Evolutionary conservation across 768 basidiomycete species (phyloP).

Genomic region (Russula brevipes): DNA sequence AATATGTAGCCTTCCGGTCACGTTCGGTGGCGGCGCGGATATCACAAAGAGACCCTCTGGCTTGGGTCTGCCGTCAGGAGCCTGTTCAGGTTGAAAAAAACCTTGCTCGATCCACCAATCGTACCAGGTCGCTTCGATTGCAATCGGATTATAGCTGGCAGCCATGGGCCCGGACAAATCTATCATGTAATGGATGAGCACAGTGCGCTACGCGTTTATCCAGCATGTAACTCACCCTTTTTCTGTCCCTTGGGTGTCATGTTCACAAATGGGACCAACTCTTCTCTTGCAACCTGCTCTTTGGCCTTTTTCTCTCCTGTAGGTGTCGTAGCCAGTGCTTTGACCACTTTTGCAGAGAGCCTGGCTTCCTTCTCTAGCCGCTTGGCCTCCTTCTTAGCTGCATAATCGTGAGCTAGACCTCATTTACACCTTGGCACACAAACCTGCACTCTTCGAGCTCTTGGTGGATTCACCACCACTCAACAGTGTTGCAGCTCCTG

Average conservation of each 20-base stretch:
- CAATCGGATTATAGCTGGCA: conserved; percentile 90
- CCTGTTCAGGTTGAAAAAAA: conserved; percentile 76
- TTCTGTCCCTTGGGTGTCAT: conserved; percentile 87
- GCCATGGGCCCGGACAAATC: conserved; percentile 87
- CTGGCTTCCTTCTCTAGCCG: conserved; percentile 74
- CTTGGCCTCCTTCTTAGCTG: conserved; percentile 86
- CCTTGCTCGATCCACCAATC: conserved; percentile 95
- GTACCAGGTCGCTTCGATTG: conserved; percentile 94
- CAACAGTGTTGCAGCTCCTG: conserved; percentile 14
- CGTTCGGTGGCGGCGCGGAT: conserved; percentile 91
- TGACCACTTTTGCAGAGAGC: conserved; percentile 58
- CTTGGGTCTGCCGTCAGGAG: conserved; percentile 51
- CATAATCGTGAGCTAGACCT: not conserved
- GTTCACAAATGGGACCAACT: conserved; percentile 77
- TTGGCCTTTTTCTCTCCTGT: conserved; percentile 66
- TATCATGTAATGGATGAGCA: conserved; percentile 31
- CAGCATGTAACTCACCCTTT: conserved; percentile 58
- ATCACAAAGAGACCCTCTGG: conserved; percentile 53
- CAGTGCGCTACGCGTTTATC: not conserved
- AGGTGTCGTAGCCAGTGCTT: conserved; percentile 41
- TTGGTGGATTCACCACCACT: conserved; percentile 14
- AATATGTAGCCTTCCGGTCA: conserved; percentile 92
- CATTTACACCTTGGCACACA: conserved; percentile 8
- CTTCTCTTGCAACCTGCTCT: conserved; percentile 69
- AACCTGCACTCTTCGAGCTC: conserved; percentile 41